phyloP scores from a whole-genome alignment of 345 rosid species.

The Reutealis trisperma region DNA sequence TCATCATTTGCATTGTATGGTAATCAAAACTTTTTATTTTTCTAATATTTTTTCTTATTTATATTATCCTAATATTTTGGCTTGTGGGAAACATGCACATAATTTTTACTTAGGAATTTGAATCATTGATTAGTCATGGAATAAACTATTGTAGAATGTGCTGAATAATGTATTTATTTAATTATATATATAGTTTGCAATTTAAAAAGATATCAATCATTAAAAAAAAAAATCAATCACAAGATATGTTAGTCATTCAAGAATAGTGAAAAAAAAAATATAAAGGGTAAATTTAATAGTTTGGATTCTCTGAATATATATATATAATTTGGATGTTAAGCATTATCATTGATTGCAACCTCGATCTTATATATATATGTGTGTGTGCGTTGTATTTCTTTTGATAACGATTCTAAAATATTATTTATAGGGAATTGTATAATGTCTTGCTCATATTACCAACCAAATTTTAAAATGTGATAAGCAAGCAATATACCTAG shows the following conservation, averaged over 20 bases:
- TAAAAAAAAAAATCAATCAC: background rate
- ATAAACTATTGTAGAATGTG: background rate
- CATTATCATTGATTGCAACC: background rate
- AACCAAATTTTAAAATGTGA: background rate
- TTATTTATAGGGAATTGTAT: constrained; percentile 1
- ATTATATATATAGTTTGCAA: background rate
- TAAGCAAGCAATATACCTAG: background rate
- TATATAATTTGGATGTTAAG: background rate
- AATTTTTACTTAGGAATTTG: background rate
- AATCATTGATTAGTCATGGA: background rate
- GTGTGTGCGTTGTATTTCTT: too few species aligned
- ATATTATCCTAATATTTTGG: background rate
- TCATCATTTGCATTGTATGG: too few species aligned
- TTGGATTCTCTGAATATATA: background rate
- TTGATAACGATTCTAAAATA: background rate
- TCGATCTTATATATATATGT: background rate
- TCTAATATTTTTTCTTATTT: background rate
- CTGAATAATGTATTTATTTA: background rate
- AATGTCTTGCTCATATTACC: background rate
- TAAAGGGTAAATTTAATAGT: constrained; percentile 4
- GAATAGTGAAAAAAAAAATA: background rate
- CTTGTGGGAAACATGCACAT: constrained; percentile 7
- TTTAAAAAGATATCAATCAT: constrained; percentile 5
- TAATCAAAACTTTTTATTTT: too few species aligned
- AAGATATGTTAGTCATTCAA: constrained; percentile 5